Evolutionary conservation across 148 eudicot genomes (phyloP), one percentile per base, ranked within the genome.

Genomic region (Diospyros lotus): DNA sequence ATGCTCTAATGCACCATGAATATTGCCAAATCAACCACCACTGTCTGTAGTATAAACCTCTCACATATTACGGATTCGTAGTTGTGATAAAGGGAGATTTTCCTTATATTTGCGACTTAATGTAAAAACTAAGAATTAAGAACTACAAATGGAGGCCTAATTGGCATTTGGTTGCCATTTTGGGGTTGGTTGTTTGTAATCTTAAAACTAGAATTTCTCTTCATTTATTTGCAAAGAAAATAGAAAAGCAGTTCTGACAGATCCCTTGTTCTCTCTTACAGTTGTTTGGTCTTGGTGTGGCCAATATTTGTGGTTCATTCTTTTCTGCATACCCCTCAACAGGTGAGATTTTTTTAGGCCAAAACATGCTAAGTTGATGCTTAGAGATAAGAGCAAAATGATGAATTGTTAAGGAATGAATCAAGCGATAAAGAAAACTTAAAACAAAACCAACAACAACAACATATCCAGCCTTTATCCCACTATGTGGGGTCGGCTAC

Each of bases 201-300:
- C 28, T 28, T 28, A 28, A 28, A 28, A 28, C 28, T 28, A 0
- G 28, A 28, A 28, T 28, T 28, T 28, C 28, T 28, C 40, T 72
- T 42, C 15, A 6, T 17, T 76, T 58, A 43, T 51, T 40, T 55
- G 12, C 44, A 13, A 17, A 17, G 14, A 6, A n/a, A 46, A 58
- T 56, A n/a, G 45, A 5, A 65, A 56, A 42, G 17, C 18, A 11
- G 7, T 68, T 76, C 9, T 80, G 28, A 68, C 12, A 10, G 2
- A 55, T 50, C 72, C 10, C 51, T 84, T 75, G 55, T 61, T 55
- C 64, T 56, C 54, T 39, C 11, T 64, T 42, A 56, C 95, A 96
- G 99, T 85, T 96, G 76, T 89, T 96, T 86, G 99, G 99, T 69
- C 99, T 96, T 80, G 99, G 99, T 65, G 97, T 96, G 76, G 94